Base-by-base conservation (phyloP, 2,329 filamentous ascomycete species). In the Cercospora beticola region DNA sequence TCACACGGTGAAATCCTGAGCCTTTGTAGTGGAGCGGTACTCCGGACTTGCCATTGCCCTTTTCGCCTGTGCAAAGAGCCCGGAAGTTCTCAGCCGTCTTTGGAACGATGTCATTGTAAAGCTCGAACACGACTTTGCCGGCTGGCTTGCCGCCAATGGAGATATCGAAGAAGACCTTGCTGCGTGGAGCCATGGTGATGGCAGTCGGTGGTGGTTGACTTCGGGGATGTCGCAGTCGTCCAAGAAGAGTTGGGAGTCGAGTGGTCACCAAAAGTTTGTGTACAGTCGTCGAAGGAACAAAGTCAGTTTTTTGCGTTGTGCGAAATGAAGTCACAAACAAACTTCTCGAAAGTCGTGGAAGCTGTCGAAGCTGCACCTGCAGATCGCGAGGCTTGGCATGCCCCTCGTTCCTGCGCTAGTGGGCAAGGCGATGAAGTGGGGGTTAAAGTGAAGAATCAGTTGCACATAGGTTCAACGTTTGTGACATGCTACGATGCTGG, bases 41-140 rank as follows among this genome's bases (percentile, higher is more conserved):
- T 79, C 93, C 94, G 31, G 87, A 82, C 79, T 92, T 92, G 74
- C 93, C 92, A 26, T 86, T 75, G 70, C 94, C 94, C 83, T 97
- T 97, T 85, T 98, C 94, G 74, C 94, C 94, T 0, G 94, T 97
- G 85, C 93, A 97, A 70, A 97, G 89, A 65, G 90, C 89, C 77
- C 94, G 92, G 86, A 98, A 98, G 86, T 98, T 98, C 77, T 97
- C 94, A 72, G 91, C 92, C 5, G 94, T 98, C 85, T 96, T 97
- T 78, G 94, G 94, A 21, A 97, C 94, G 70, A 96, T 78, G 72
- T 83, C 82, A 76, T 81, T 79, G 78, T 83, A 83, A 73, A 99
- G 88, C 84, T 97, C 93, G 82, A 99, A 94, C 71, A 87, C 89
- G 79, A 99, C 85, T 73, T 94, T 90, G 70, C 93, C 94, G 69